phyloP scores from a whole-genome alignment of 2,329 filamentous ascomycete genomes.

The Periconia sp. region DNA sequence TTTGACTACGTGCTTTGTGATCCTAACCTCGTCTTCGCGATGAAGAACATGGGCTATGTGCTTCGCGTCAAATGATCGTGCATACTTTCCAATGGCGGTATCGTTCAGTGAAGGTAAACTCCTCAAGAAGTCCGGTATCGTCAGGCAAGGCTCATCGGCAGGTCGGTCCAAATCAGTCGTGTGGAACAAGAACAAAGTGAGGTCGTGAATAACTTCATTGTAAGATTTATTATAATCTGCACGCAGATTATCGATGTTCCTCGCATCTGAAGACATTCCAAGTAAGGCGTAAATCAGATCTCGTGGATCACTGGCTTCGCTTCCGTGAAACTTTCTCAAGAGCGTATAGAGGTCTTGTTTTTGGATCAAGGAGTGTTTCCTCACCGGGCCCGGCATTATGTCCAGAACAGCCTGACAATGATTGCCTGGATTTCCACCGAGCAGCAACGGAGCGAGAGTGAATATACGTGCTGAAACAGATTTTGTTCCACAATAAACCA shows the following conservation, averaged over 20 bases:
- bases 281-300: slow-evolving; percentile 24
- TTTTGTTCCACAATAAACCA: slow-evolving; percentile 13
- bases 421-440: slow-evolving; percentile 5
- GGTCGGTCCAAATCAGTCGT: too few relatives aligned
- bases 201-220: slow-evolving; percentile 10
- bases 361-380: slow-evolving; percentile 16
- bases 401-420: slow-evolving; percentile 25
- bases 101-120: too few relatives aligned
- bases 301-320: slow-evolving; percentile 18
- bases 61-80: too few relatives aligned
- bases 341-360: slow-evolving; percentile 16
- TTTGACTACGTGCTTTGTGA: not conserved
- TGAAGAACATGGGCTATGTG: too few relatives aligned
- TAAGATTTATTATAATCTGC: slow-evolving; percentile 12
- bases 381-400: slow-evolving; percentile 19
- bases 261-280: slow-evolving; percentile 18
- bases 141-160: not conserved
- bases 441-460: slow-evolving; percentile 10
- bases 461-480: slow-evolving; percentile 14
- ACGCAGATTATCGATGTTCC: slow-evolving; percentile 1
- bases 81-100: too few relatives aligned
- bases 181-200: slow-evolving; percentile 7
- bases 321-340: slow-evolving; percentile 15
- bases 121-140: not conserved
- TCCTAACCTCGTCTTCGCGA: not conserved